Percentiles rank a stretch among this genome's conserved stretches.
Conservation (phyloP, 345 rosid genomes). For the Eucalyptus pauciflora region DNA sequence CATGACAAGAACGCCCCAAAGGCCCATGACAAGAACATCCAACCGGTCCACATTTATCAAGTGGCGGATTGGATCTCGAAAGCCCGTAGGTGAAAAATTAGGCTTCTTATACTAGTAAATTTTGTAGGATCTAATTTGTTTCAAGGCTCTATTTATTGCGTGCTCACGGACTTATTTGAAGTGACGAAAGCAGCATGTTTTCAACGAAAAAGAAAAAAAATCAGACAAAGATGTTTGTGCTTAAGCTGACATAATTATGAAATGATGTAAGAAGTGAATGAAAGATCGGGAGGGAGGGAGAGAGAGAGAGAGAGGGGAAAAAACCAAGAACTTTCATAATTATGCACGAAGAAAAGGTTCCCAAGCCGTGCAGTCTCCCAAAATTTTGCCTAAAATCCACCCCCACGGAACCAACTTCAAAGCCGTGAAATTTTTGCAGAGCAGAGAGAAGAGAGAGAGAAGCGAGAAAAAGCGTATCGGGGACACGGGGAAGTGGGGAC, state of each 20-base stretch:
- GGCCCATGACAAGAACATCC: not conserved
- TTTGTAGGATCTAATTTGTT: not conserved
- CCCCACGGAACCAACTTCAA: not conserved
- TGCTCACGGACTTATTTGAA: not conserved
- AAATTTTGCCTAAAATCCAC: not conserved
- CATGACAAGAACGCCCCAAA: not conserved
- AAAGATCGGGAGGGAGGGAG: not conserved
- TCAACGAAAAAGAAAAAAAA: not conserved
- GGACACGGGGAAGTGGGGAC: not conserved
- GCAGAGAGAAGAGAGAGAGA: not conserved
- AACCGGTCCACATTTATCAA: not conserved
- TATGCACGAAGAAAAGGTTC: not conserved
- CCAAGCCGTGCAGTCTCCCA: not conserved
- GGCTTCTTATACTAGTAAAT: not conserved
- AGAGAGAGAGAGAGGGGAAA: not conserved
- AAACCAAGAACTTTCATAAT: not conserved
- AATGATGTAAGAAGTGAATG: not conserved
- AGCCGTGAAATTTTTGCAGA: not conserved
- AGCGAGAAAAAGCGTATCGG: not conserved
- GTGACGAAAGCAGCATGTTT: not conserved
- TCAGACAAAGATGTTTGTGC: not conserved
- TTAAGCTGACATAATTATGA: not conserved
- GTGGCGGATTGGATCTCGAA: accelerated
- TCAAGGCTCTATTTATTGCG: accelerated
- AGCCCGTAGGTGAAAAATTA: accelerated